Evolutionary conservation across 2,329 filamentous ascomycete species (phyloP).

Genomic region (Septoria petroselini): DNA sequence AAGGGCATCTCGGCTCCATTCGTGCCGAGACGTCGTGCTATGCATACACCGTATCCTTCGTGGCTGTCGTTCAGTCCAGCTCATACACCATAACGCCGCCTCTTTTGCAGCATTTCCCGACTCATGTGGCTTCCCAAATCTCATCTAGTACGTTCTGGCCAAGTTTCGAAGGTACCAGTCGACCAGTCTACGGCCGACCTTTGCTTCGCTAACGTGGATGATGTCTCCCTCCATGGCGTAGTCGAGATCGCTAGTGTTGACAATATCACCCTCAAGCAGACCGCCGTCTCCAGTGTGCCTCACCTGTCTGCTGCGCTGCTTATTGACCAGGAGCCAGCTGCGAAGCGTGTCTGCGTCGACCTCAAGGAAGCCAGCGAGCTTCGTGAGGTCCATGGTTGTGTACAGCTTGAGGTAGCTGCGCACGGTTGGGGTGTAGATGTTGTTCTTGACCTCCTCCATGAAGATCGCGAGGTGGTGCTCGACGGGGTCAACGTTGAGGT

Average conservation of each 20-base stretch:
- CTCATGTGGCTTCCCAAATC: neutral
- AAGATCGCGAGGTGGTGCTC: conserved; percentile 97
- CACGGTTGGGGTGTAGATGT: conserved; percentile 95
- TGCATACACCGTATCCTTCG: conserved; percentile 11
- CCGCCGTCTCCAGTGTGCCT: conserved; percentile 82
- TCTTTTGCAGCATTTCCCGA: conserved; percentile 9
- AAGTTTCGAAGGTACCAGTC: conserved; percentile 99
- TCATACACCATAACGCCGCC: conserved; percentile 19
- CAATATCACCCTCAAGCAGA: conserved; percentile 84
- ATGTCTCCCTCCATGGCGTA: conserved; percentile 95
- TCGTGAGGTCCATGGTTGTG: conserved; percentile 98
- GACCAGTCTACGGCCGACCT: conserved; percentile 93
- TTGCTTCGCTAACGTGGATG: conserved; percentile 98
- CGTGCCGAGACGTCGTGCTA: conserved; percentile 19
- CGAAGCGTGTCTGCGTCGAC: conserved; percentile 94
- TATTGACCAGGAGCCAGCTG: conserved; percentile 92
- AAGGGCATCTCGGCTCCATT: conserved; percentile 5
- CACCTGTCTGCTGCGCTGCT: conserved; percentile 95
- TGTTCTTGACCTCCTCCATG: conserved; percentile 99
- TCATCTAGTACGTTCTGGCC: conserved; percentile 78
- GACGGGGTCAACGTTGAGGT: conserved; percentile 91
- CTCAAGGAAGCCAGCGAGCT: conserved; percentile 94
- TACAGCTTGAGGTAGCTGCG: conserved; percentile 99
- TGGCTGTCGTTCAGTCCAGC: conserved; percentile 10
- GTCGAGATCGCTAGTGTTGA: conserved; percentile 92